Evolutionary conservation across 2,329 filamentous ascomycete species (phyloP), one percentile per base, ranked within the genome.

Genomic region (Penicillium sp.): DNA sequence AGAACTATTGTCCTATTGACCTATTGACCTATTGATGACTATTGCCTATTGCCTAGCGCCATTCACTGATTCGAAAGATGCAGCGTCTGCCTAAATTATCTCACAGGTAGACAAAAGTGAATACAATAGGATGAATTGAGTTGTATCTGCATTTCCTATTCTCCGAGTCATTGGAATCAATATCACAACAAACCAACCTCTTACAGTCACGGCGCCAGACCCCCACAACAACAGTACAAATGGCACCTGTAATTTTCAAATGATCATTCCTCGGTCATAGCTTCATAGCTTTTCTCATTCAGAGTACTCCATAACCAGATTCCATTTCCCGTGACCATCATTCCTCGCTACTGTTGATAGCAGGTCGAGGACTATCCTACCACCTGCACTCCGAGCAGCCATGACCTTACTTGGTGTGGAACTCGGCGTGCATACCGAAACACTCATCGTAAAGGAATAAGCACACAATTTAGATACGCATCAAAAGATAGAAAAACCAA

Each of bases 401-500:
- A 44, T 37, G 39, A 31, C 35, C 35, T 34, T 32, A 35, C 43
- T 49, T 42, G 39, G 35, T 38, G 26, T 41, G 34, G 35, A 46
- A 39, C 34, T 43, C 41, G 35, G 43, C 27, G 42, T 35, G 14
- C 36, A 39, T 30, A 43, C 47, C 37, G 37, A 41, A 27, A 35
- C 32, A 31, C 31, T 31, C 11, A 29, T 25, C 25, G 35, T 30
- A 30, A 14, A 26, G 23, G 29, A 39, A 34, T 32, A 41, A 45
- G 13, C 38, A 48, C 48, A 23, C 48, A 53, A 53, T 53, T 53
- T 51, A 48, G 47, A 50, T 47, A 47, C 30, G 32, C 38, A 45
- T 32, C 40, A 40, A 34, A 31, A 15, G 14, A 41, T 32, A 35
- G 35, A 32, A 29, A 41, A 39, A 44, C 18, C 32, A 37, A 32